Conservation (phyloP, 148 eudicot species). For the Rhododendron ovatum region DNA sequence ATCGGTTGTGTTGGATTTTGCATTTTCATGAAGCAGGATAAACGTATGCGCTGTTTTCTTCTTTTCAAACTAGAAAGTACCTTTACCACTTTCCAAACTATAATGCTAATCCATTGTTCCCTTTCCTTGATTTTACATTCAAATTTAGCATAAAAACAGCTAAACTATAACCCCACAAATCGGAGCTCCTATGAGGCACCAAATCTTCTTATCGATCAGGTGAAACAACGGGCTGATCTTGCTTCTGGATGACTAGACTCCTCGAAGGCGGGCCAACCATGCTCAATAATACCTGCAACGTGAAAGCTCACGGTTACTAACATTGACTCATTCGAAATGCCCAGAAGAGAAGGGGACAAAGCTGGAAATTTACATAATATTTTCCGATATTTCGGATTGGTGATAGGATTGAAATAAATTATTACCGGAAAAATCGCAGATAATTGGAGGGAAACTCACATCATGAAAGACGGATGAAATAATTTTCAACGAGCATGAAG, state of each 20-base stretch:
- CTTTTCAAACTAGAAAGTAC: not conserved
- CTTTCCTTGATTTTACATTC: not conserved
- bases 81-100: not conserved
- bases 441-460: not conserved
- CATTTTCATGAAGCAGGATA: not conserved
- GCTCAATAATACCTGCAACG: constrained; percentile 71
- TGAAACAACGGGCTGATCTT: constrained; percentile 56
- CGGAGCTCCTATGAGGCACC: constrained; percentile 8
- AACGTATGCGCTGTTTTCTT: not conserved
- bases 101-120: not conserved
- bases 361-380: not conserved
- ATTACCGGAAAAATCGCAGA: not conserved
- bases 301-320: not conserved
- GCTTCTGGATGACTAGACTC: constrained; percentile 41
- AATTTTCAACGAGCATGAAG: not conserved
- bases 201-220: constrained; percentile 26
- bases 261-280: constrained; percentile 87
- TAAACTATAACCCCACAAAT: constrained; percentile 4
- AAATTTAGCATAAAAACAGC: constrained; percentile 17
- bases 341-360: not conserved
- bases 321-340: not conserved
- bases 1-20: not conserved
- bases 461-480: not conserved
- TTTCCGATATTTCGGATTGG: not conserved
- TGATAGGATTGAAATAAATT: not conserved